phyloP scores from a whole-genome alignment of 2,329 filamentous ascomycete genomes.

The Apiospora sp. region DNA sequence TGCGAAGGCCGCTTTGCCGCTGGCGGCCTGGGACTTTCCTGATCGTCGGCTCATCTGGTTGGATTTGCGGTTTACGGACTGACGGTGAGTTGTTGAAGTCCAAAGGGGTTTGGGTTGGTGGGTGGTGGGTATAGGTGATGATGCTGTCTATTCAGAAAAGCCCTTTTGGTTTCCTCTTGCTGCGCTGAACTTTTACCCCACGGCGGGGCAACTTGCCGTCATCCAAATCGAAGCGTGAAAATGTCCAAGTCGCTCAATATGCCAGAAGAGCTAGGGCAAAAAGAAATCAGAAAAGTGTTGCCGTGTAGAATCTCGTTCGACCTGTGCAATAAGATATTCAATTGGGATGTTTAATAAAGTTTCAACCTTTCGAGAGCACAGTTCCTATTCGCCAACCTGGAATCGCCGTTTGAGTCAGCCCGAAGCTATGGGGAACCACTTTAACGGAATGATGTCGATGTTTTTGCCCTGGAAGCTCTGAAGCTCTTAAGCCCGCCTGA shows the following conservation, averaged over 20 bases:
- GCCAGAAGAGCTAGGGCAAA: neutral
- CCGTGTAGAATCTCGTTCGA: neutral
- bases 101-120: neutral
- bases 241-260: neutral
- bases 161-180: neutral
- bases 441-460: slow-evolving; percentile 14
- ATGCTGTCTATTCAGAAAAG: neutral
- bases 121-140: neutral
- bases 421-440: slow-evolving; percentile 11
- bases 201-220: slow-evolving; percentile 30
- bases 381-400: neutral
- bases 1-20: slow-evolving; percentile 38
- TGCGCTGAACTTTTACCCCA: slow-evolving; percentile 34
- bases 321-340: neutral
- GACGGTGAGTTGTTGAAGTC: neutral
- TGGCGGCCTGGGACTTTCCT: slow-evolving; percentile 39
- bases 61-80: neutral
- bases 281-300: neutral
- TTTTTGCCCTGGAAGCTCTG: neutral
- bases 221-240: slow-evolving; percentile 2
- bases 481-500: neutral
- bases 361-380: neutral
- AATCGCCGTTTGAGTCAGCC: slow-evolving; percentile 22
- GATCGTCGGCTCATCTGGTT: slow-evolving; percentile 41
- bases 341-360: neutral